Conservation (phyloP, 1,284 basidiomycete species). For the Agroathelia rolfsii region DNA sequence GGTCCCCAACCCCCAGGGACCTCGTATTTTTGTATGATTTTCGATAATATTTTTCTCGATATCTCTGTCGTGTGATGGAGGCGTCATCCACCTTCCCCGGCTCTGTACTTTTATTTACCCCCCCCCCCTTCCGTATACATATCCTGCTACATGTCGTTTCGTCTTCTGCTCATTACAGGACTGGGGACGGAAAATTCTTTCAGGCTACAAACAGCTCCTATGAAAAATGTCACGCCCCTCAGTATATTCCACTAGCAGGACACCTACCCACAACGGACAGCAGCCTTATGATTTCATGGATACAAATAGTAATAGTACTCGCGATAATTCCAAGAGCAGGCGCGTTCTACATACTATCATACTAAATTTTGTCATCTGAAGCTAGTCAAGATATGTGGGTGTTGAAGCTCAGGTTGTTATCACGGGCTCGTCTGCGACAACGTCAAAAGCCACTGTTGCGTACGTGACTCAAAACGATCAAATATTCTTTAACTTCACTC, state of each 20-base stretch:
- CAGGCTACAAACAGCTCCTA: too few relatives aligned
- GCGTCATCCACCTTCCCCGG: not conserved
- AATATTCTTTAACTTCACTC: constrained; percentile 4
- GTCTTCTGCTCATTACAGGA: too few relatives aligned
- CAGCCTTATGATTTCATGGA: not conserved
- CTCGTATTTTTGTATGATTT: constrained; percentile 1
- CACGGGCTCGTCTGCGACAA: constrained; percentile 23
- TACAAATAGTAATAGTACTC: not conserved
- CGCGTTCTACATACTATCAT: constrained; percentile 2
- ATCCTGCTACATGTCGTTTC: not conserved
- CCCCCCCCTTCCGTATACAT: not conserved
- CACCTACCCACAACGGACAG: not conserved
- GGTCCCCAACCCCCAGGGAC: too few relatives aligned
- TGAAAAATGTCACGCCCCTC: too few relatives aligned
- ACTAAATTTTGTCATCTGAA: not conserved
- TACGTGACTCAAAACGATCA: too few relatives aligned
- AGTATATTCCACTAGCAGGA: not conserved
- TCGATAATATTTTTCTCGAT: not conserved
- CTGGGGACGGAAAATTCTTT: too few relatives aligned
- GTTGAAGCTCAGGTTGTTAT: constrained; percentile 36
- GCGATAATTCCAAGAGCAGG: constrained; percentile 17
- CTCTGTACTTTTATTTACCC: not conserved
- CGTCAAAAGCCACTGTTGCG: constrained; percentile 41
- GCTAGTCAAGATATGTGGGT: constrained; percentile 31
- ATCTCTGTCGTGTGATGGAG: not conserved